Evolutionary conservation across 306 rosid species (phyloP).

Genomic region (Gillenia trifoliata): DNA sequence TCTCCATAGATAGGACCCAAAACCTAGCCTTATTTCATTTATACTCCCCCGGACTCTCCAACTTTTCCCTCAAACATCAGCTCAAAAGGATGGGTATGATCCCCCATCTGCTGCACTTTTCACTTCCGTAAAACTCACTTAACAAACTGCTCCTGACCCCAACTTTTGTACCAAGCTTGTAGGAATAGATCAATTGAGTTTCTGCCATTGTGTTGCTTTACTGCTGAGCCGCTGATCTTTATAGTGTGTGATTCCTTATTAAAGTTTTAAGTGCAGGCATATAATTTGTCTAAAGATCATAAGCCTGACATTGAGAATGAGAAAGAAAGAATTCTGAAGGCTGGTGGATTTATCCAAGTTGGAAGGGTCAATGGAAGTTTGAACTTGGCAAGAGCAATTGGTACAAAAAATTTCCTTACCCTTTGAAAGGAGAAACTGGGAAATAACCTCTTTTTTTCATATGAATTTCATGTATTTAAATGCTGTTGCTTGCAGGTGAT

Average conservation of each 20-base stretch:
- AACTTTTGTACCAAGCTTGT: conserved; percentile 1
- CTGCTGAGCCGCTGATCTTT: conserved; percentile 8
- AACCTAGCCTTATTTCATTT: not conserved
- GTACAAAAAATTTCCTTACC: conserved; percentile 27
- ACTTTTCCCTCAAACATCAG: not conserved
- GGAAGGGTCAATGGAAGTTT: conserved; percentile 94
- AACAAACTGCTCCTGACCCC: not conserved
- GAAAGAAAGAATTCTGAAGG: conserved; percentile 83
- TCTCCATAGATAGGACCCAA: not conserved
- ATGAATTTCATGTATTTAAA: conserved; percentile 12
- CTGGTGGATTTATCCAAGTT: conserved; percentile 90
- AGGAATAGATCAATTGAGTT: not conserved
- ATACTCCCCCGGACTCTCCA: not conserved
- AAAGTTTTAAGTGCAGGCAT: conserved; percentile 59
- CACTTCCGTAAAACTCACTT: not conserved
- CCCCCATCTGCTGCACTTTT: not conserved
- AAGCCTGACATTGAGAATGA: conserved; percentile 86
- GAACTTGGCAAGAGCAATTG: conserved; percentile 94
- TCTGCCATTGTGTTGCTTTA: conserved; percentile 7
- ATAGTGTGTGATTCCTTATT: conserved; percentile 7
- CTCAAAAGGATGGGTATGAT: not conserved
- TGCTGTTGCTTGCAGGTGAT: conserved; percentile 58
- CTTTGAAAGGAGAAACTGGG: not conserved
- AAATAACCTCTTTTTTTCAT: conserved; percentile 1
- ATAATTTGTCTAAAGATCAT: conserved; percentile 87